These are phyloP conservation scores for Fonsecaea multimorphosa DNA, from an alignment of 2,329 filamentous ascomycete genomes.

Conservation along the genomic window DNA sequence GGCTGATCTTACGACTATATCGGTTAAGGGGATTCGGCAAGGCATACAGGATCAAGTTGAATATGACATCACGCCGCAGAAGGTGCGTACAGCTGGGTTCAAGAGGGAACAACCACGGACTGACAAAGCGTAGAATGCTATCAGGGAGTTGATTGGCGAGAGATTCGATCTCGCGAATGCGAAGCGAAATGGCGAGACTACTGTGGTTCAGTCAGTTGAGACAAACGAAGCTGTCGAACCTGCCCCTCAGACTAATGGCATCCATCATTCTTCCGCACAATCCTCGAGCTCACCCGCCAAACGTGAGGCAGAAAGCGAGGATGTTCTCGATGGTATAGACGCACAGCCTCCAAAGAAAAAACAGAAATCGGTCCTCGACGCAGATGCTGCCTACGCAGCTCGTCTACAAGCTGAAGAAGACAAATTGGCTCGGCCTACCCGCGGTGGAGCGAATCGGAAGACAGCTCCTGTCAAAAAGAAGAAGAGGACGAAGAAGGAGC, in stretches of 20 bases:
- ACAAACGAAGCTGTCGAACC: conserved; percentile 34
- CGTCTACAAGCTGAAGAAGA: conserved; percentile 93
- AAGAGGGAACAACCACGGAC: not conserved
- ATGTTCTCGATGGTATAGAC: conserved; percentile 47
- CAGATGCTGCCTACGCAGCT: conserved; percentile 85
- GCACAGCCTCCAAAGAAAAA: conserved; percentile 64
- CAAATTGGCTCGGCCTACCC: conserved; percentile 73
- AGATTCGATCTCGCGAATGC: conserved; percentile 74
- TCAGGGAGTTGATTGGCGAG: conserved; percentile 74
- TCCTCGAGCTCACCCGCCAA: conserved; percentile 49
- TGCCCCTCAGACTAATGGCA: conserved; percentile 45
- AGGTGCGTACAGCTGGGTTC: conserved; percentile 53
- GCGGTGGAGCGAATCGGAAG: conserved; percentile 70
- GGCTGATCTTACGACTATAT: conserved; percentile 68
- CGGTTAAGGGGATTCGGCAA: conserved; percentile 69
- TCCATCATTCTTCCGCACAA: conserved; percentile 38
- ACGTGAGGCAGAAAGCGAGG: conserved; percentile 51
- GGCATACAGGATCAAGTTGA: conserved; percentile 65
- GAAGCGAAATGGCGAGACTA: conserved; percentile 49
- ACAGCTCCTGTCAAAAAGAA: conserved; percentile 69
- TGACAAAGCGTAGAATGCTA: conserved; percentile 60
- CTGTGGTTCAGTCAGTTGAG: conserved; percentile 43
- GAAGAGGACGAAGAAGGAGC: conserved; percentile 59
- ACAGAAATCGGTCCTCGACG: conserved; percentile 69
- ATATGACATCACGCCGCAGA: conserved; percentile 67